A percentile compares a stretch with the other conserved stretches of the same genome.
Evolutionary conservation across 225 moss, liverwort and hornwort species (phyloP).

Genomic region (Asterella californica): DNA sequence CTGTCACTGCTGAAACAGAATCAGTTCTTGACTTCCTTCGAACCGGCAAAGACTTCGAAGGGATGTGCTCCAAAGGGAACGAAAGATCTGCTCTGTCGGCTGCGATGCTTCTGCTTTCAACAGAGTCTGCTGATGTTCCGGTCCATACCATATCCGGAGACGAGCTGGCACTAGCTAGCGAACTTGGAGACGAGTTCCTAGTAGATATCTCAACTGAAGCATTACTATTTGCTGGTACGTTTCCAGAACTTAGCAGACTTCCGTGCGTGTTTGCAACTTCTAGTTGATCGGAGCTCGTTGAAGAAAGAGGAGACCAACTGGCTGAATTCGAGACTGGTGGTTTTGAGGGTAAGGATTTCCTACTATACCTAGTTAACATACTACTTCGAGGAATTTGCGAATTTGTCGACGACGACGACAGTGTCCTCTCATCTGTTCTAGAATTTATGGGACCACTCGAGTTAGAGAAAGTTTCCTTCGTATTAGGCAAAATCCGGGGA

Average conservation of each 20-base stretch:
- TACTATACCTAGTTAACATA: not conserved
- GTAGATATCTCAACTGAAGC: not conserved
- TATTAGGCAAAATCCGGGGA: not conserved
- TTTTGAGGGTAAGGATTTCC: not conserved
- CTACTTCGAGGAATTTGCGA: not conserved
- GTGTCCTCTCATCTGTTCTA: not conserved
- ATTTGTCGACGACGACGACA: not conserved
- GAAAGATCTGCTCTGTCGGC: constrained; percentile 10
- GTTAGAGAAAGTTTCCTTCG: not conserved
- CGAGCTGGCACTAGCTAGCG: not conserved
- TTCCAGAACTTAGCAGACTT: not conserved
- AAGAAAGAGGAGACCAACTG: not conserved
- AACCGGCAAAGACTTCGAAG: constrained; percentile 1
- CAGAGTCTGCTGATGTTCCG: constrained; percentile 12
- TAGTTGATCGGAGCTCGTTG: not conserved
- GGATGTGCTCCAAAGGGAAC: constrained; percentile 3
- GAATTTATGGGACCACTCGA: not conserved
- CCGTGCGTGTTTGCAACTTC: not conserved
- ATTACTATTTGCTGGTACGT: not conserved
- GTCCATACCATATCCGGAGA: constrained; percentile 11
- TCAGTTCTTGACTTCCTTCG: constrained; percentile 24
- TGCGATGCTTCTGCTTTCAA: not conserved
- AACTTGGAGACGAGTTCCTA: constrained; percentile 1
- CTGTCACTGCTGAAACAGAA: constrained; percentile 27
- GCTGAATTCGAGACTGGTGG: not conserved